Evolutionary conservation across 2,329 filamentous ascomycete genomes (phyloP), one percentile per base, ranked within the genome.

Genomic region (Penicillium psychrosexuale): DNA sequence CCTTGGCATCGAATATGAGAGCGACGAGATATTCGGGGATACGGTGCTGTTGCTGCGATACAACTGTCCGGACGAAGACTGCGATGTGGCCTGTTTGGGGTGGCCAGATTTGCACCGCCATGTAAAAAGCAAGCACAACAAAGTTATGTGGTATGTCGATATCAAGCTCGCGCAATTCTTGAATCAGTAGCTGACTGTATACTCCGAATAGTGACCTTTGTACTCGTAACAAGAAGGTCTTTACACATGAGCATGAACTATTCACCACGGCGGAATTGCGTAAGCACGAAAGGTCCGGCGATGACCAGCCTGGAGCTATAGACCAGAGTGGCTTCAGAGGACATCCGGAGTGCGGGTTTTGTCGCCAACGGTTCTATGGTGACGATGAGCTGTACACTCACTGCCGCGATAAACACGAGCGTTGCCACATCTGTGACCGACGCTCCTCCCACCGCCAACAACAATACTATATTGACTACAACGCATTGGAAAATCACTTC

Each of bases 301-400:
- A 99, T 67, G 90, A 97, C 70, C 88, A 88, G 61, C 92, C 93
- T 4, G 93, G 94, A 33, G 88, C 92, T 0, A 80, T 89, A 36
- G 90, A 97, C 66, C 94, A 97, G 77, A 97, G 90, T 28, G 94
- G 94, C 0, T 99, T 99, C 77, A 94, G 89, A 71, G 94, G 94
- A 8, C 94, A 99, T 69, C 94, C 94, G 0, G 84, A 97, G 50
- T 99, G 94, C 73, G 89, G 86, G 5, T 99, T 99, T 75, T 99
- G 94, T 72, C 85, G 87, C 51, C 84, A 91, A 69, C 84, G 93
- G 34, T 99, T 97, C 75, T 99, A 97, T 72, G 92, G 95, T 43
- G 91, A 92, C 64, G 94, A 99, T 69, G 95, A 97, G 75, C 80
- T 99, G 1, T 99, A 92, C 71, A 83, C 89, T 51, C 94, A 99